Conservation (phyloP, 2,329 filamentous ascomycete species). For the Graphilbum fragrans region DNA sequence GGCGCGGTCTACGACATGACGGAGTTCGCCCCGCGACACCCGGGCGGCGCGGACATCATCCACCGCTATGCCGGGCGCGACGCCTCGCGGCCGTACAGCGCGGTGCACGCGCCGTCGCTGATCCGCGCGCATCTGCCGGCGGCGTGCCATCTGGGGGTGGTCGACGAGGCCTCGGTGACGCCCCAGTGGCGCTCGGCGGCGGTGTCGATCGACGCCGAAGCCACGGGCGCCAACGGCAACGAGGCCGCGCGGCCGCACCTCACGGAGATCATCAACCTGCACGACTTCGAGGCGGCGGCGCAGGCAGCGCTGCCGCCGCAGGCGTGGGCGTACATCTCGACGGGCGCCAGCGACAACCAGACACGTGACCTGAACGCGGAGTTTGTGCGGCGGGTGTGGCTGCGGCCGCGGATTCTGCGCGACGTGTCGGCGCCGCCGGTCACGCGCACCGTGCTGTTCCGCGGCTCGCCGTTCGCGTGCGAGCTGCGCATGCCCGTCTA, state of each 20-base stretch:
- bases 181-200: slow-evolving; percentile 8
- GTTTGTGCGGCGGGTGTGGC: slow-evolving; percentile 34
- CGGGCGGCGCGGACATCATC: slow-evolving; percentile 29
- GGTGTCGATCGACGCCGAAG: slow-evolving; percentile 1
- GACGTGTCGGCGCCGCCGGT: slow-evolving; percentile 27
- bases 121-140: slow-evolving; percentile 26
- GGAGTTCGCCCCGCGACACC: slow-evolving; percentile 39
- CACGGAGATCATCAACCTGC: slow-evolving; percentile 15
- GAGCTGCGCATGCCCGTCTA: slow-evolving; percentile 29
- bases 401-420: slow-evolving; percentile 37
- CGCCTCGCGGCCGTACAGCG: slow-evolving; percentile 38
- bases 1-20: slow-evolving; percentile 59
- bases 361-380: slow-evolving; percentile 36
- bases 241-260: slow-evolving; percentile 6
- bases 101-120: slow-evolving; percentile 32
- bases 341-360: slow-evolving; percentile 38
- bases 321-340: slow-evolving; percentile 43
- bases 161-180: slow-evolving; percentile 27
- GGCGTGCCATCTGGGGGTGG: slow-evolving; percentile 32
- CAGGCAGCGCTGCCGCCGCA: slow-evolving; percentile 30
- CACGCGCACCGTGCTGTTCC: slow-evolving; percentile 27
- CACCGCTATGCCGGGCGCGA: slow-evolving; percentile 38
- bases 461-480: slow-evolving; percentile 16
- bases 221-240: background rate
- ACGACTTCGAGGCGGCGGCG: slow-evolving; percentile 37